Conservation (phyloP, 2,329 filamentous ascomycete species). For the Fusarium denticulatum region DNA sequence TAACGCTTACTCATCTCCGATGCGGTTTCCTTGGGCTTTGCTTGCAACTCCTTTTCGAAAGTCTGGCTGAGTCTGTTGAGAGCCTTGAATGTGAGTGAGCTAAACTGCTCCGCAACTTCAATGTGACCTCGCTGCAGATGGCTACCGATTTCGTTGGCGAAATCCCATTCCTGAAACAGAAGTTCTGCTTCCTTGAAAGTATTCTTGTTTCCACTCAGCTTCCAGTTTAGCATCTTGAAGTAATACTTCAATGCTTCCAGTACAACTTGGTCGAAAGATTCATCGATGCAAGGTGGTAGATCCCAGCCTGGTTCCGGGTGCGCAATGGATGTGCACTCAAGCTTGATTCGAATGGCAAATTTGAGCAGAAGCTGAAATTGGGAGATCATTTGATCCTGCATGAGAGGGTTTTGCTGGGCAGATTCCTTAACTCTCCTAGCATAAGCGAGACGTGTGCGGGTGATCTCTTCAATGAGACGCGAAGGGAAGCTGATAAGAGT, state of each 20-base stretch:
- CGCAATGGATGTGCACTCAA: conserved; percentile 84
- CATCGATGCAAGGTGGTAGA: conserved; percentile 93
- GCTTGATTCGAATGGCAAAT: conserved; percentile 91
- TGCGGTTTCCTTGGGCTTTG: conserved; percentile 83
- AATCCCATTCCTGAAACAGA: conserved; percentile 97
- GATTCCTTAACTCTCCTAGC: conserved; percentile 96
- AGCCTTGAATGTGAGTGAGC: conserved; percentile 91
- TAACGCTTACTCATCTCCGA: conserved; percentile 96
- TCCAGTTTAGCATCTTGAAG: conserved; percentile 99
- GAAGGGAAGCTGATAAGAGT: conserved; percentile 98
- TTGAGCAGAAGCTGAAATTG: conserved; percentile 95
- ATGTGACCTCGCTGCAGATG: conserved; percentile 94
- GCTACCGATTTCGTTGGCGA: conserved; percentile 91
- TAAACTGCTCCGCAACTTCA: conserved; percentile 97
- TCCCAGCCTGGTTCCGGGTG: conserved; percentile 94
- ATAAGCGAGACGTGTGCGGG: conserved; percentile 88
- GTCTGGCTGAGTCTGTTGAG: conserved; percentile 87
- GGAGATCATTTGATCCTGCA: conserved; percentile 97
- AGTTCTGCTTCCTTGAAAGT: conserved; percentile 99
- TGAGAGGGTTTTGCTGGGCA: conserved; percentile 88
- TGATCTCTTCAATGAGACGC: conserved; percentile 94
- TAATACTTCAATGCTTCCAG: conserved; percentile 96
- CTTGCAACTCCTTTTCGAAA: conserved; percentile 90
- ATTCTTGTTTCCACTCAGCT: conserved; percentile 96
- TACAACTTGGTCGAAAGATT: conserved; percentile 92